Evolutionary conservation across 768 basidiomycete species (phyloP).

Genomic region (Pleurotus sapidus): DNA sequence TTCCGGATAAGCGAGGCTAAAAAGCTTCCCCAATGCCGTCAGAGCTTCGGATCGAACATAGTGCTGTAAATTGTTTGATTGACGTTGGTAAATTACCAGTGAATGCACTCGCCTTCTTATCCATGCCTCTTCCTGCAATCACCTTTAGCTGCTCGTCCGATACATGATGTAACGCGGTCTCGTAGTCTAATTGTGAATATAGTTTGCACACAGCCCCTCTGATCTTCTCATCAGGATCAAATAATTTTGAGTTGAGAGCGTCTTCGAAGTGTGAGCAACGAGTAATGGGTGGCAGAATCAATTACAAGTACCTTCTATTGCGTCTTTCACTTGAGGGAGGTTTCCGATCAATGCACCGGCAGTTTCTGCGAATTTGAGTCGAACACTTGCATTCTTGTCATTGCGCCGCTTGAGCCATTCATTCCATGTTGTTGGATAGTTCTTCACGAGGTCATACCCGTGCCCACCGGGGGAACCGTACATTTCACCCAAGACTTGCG

Average conservation of each 20-base stretch:
- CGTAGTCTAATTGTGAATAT: slow-evolving; percentile 85
- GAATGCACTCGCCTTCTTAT: slow-evolving; percentile 69
- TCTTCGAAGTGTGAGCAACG: slow-evolving; percentile 32
- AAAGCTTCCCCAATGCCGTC: slow-evolving; percentile 73
- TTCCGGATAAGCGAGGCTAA: slow-evolving; percentile 79
- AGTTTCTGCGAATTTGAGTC: slow-evolving; percentile 78
- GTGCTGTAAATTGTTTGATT: slow-evolving; percentile 31
- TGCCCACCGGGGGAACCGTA: slow-evolving; percentile 72
- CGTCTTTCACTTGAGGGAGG: slow-evolving; percentile 63
- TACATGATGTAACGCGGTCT: slow-evolving; percentile 83
- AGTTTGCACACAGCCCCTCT: slow-evolving; percentile 81
- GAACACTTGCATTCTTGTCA: slow-evolving; percentile 69
- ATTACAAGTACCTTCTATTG: slow-evolving; percentile 62
- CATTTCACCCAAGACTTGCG: slow-evolving; percentile 87
- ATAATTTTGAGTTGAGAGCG: slow-evolving; percentile 58
- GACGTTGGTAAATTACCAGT: background rate
- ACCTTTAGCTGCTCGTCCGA: slow-evolving; percentile 55
- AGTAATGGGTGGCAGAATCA: too few species aligned
- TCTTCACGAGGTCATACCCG: slow-evolving; percentile 60
- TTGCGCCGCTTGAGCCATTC: slow-evolving; percentile 77
- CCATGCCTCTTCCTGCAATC: slow-evolving; percentile 70
- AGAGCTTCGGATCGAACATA: slow-evolving; percentile 74
- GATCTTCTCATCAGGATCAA: slow-evolving; percentile 91
- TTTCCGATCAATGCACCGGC: slow-evolving; percentile 57
- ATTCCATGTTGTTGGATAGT: slow-evolving; percentile 84